A percentile compares a stretch with the other conserved stretches of the same genome.
These are phyloP conservation scores for Rosellinia necatrix DNA, from an alignment of 2,329 filamentous ascomycete species.

Conservation along the genomic window DNA sequence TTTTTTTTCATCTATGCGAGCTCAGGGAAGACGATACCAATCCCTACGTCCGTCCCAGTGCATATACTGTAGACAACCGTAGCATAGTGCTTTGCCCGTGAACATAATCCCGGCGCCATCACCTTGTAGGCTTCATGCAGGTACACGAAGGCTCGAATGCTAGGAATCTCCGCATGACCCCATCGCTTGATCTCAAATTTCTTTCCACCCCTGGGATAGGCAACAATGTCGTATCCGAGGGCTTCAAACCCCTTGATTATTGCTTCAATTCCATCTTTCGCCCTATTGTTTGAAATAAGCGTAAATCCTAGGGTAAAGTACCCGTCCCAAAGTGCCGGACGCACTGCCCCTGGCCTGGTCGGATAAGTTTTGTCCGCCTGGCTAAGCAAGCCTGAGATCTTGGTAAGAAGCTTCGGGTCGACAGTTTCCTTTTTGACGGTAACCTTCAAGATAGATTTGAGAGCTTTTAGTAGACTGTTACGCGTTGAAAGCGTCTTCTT, in stretches of 20 bases:
- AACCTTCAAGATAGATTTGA: no score
- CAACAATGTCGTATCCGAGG: slow-evolving; percentile 35
- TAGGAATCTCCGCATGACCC: slow-evolving; percentile 22
- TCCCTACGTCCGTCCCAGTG: slow-evolving; percentile 34
- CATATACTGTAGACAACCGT: slow-evolving; percentile 33
- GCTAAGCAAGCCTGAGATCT: slow-evolving; percentile 25
- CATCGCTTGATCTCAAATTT: slow-evolving; percentile 26
- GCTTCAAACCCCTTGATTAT: slow-evolving; percentile 34
- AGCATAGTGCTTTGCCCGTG: slow-evolving; percentile 28
- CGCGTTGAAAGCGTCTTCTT: slow-evolving; percentile 24
- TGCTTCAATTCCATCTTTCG: slow-evolving; percentile 25
- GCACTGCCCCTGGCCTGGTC: slow-evolving; percentile 3
- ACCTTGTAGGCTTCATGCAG: background rate
- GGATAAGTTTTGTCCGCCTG: slow-evolving; percentile 35
- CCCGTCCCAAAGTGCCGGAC: slow-evolving; percentile 30
- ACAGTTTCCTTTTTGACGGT: background rate
- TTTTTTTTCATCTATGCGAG: slow-evolving; percentile 19
- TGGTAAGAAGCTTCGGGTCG: background rate
- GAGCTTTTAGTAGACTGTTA: slow-evolving; percentile 2
- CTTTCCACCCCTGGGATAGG: slow-evolving; percentile 22
- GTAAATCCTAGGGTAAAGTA: background rate
- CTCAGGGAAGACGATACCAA: slow-evolving; percentile 20
- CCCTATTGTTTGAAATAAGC: background rate
- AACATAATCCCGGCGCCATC: slow-evolving; percentile 28
- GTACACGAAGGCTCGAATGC: background rate